phyloP scores from a whole-genome alignment of 2,329 filamentous ascomycete species.

The Aspergillus luchuensis region DNA sequence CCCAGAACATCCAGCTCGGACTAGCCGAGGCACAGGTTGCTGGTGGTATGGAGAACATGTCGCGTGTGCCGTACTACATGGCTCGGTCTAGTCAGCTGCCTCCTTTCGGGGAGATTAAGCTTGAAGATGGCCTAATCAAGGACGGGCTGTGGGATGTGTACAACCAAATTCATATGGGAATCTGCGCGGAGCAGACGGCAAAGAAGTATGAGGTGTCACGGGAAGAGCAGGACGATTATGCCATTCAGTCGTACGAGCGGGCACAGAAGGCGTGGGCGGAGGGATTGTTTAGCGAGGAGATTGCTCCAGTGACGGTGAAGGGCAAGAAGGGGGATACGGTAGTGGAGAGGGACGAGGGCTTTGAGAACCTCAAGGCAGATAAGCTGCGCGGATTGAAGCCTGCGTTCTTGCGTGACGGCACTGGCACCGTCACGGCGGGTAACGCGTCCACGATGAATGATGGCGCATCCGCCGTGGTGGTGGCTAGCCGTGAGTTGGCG shows the following conservation, averaged over 20 bases:
- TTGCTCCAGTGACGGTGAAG: constrained; percentile 83
- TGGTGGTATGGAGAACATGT: constrained; percentile 99
- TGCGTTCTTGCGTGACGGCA: constrained; percentile 82
- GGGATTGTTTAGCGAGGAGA: constrained; percentile 83
- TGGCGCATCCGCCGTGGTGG: constrained; percentile 84
- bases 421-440: constrained; percentile 88
- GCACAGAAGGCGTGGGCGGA: constrained; percentile 87
- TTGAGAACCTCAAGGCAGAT: constrained; percentile 80
- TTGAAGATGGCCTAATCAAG: constrained; percentile 91
- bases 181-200: constrained; percentile 91
- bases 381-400: constrained; percentile 87
- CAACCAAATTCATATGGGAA: constrained; percentile 96
- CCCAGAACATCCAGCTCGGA: constrained; percentile 92
- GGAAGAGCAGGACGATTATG: constrained; percentile 87
- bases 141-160: constrained; percentile 97
- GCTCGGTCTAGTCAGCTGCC: constrained; percentile 79
- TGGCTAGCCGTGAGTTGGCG: constrained; percentile 79
- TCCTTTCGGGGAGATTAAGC: constrained; percentile 80
- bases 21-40: constrained; percentile 85
- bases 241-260: constrained; percentile 84
- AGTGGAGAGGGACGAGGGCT: constrained; percentile 84
- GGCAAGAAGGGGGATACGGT: constrained; percentile 79
- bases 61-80: constrained; percentile 86
- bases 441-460: constrained; percentile 95
- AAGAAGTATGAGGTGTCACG: constrained; percentile 81